Percentiles rank a stretch among this genome's conserved stretches.
Evolutionary conservation across 805 yeast species (phyloP).

Genomic region (Barnettozyma pratensis): DNA sequence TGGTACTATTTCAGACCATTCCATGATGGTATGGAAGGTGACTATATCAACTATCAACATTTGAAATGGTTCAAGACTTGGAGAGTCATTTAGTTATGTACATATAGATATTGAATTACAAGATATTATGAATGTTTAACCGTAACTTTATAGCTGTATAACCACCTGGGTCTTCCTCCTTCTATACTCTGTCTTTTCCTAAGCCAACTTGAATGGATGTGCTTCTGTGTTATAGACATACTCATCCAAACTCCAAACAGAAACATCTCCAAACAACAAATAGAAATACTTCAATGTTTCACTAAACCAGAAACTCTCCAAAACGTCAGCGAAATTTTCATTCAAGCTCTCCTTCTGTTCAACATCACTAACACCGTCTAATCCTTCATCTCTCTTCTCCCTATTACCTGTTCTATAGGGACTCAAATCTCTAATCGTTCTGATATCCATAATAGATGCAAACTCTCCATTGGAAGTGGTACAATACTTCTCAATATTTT

Average conservation of each 20-base stretch:
- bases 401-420: not conserved
- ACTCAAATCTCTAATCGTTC: conserved; percentile 8
- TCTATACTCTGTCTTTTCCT: not conserved
- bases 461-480: conserved; percentile 29
- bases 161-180: not conserved
- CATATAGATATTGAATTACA: not conserved
- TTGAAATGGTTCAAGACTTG: conserved; percentile 53
- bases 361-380: not conserved
- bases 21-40: conserved; percentile 76
- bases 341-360: conserved; percentile 16
- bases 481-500: conserved; percentile 29
- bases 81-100: conserved; percentile 29
- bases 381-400: not conserved
- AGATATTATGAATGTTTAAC: not conserved
- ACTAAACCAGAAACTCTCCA: conserved; percentile 52
- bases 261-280: conserved; percentile 40
- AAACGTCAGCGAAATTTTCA: conserved; percentile 27
- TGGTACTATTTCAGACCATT: conserved; percentile 63
- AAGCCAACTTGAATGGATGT: conserved; percentile 41
- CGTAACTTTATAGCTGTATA: not conserved
- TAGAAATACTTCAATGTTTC: conserved; percentile 56
- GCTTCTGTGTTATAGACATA: conserved; percentile 60
- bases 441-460: conserved; percentile 37
- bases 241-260: conserved; percentile 42
- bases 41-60: conserved; percentile 40